Evolutionary conservation across 257 asterid species (phyloP), one percentile per base, ranked within the genome.

Genomic region (Linaria vulgaris): DNA sequence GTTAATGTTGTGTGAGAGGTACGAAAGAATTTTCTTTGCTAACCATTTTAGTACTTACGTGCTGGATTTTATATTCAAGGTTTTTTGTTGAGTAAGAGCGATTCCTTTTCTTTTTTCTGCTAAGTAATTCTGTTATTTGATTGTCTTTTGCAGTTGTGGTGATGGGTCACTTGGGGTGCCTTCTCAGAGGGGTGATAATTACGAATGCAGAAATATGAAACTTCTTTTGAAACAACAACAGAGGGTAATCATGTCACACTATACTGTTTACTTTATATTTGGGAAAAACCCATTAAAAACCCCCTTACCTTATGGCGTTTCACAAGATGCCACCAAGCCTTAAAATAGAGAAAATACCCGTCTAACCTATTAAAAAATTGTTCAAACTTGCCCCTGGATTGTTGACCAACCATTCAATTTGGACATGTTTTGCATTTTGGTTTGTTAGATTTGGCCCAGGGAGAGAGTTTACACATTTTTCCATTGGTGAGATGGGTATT

Each of bases 151-250:
- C 83, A 92, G 99, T 73, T 90, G 96, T 72, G 96, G 99, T 67
- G 99, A 94, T 73, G 99, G 97, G 56, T 76, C 96, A 49, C 95
- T 90, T 51, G 96, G 95, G 65, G 57, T 64, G 66, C 97, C 97
- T 71, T 78, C 72, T 64, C 97, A 90, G 77, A 78, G 95, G 61
- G 95, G 97, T 47, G 99, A 87, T 64, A 90, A 85, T 74, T 84
- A 94, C 17, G 97, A 94, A 72, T 94, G 99, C 82, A 77, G 90
- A 79, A 94, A 94, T 66, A 94, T 94, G 99, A 94, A 94, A 87
- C 94, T 94, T 68, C 97, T 92, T 66, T 87, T 92, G 54, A 87
- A 83, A 72, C 99, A 92, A 67, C 99, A 87, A 56, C 97, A 92
- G 72, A 85, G 70, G 94, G 99, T 92, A 87, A 78, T 61, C 52